Evolutionary conservation across 2,329 filamentous ascomycete genomes (phyloP).

Genomic region (Hirsutella minnesotensis): DNA sequence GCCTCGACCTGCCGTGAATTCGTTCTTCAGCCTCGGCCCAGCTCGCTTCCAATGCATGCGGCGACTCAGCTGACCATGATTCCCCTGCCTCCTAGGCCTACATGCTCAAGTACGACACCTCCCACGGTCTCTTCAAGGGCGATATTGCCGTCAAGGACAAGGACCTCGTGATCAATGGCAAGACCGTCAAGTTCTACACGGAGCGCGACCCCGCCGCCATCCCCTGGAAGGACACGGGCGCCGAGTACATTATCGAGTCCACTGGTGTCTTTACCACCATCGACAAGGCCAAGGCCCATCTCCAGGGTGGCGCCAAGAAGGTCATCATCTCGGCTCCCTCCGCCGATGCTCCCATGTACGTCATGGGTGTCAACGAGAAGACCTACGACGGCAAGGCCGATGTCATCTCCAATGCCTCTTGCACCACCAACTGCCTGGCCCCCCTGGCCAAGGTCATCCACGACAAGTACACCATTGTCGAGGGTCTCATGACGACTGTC

Average conservation of each 20-base stretch:
- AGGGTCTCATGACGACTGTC: conserved; percentile 99
- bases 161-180: conserved; percentile 82
- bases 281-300: conserved; percentile 88
- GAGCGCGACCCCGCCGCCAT: conserved; percentile 85
- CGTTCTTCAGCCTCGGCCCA: not conserved
- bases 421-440: conserved; percentile 99
- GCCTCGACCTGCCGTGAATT: not conserved
- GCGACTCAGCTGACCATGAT: conserved; percentile 1
- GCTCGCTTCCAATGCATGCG: too few relatives aligned
- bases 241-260: conserved; percentile 92
- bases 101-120: conserved; percentile 99
- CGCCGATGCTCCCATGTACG: conserved; percentile 98
- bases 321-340: conserved; percentile 88
- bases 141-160: conserved; percentile 60
- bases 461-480: conserved; percentile 94
- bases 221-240: conserved; percentile 79
- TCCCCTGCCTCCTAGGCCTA: conserved; percentile 54
- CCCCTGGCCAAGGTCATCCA: conserved; percentile 98
- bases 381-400: conserved; percentile 81
- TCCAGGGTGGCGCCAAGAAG: conserved; percentile 97
- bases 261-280: conserved; percentile 98
- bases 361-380: conserved; percentile 98
- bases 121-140: conserved; percentile 95
- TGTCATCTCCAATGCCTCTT: conserved; percentile 98
- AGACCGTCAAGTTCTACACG: conserved; percentile 87